phyloP scores from a whole-genome alignment of 2,329 filamentous ascomycete species.

The Pseudocercospora macadamiae region DNA sequence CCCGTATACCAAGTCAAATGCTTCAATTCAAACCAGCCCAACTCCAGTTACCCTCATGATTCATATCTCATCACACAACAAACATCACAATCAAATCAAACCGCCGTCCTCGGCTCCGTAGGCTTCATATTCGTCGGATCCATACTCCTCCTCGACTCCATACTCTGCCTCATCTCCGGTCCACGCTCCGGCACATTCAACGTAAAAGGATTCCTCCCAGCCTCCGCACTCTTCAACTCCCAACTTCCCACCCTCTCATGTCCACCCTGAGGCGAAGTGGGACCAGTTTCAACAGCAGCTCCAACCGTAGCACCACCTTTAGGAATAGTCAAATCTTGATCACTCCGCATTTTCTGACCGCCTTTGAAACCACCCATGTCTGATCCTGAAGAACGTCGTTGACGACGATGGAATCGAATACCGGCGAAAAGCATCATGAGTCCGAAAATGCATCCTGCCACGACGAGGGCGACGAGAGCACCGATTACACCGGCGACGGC shows the following conservation, averaged over 20 bases:
- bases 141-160: slow-evolving; percentile 45
- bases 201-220: slow-evolving; percentile 29
- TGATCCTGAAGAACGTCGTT: slow-evolving; percentile 26
- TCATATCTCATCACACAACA: background rate
- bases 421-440: slow-evolving; percentile 50
- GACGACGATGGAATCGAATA: slow-evolving; percentile 48
- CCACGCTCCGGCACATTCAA: slow-evolving; percentile 1
- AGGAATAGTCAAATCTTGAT: slow-evolving; percentile 54
- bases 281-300: slow-evolving; percentile 39
- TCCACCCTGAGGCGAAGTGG: slow-evolving; percentile 25
- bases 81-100: slow-evolving; percentile 39
- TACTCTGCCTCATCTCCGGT: slow-evolving; percentile 43
- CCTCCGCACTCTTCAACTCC: slow-evolving; percentile 52
- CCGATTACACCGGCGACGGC: slow-evolving; percentile 60
- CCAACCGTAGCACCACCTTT: slow-evolving; percentile 44
- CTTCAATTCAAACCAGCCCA: no score
- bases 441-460: slow-evolving; percentile 47
- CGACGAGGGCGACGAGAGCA: slow-evolving; percentile 54
- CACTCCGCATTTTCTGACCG: slow-evolving; percentile 56
- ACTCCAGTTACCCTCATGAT: no score
- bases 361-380: slow-evolving; percentile 61
- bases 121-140: slow-evolving; percentile 42
- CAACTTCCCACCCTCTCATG: slow-evolving; percentile 62
- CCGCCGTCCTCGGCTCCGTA: slow-evolving; percentile 52
- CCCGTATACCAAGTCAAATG: background rate